Evolutionary conservation across 306 rosid genomes (phyloP).

Genomic region (Gastrolobium bilobum): DNA sequence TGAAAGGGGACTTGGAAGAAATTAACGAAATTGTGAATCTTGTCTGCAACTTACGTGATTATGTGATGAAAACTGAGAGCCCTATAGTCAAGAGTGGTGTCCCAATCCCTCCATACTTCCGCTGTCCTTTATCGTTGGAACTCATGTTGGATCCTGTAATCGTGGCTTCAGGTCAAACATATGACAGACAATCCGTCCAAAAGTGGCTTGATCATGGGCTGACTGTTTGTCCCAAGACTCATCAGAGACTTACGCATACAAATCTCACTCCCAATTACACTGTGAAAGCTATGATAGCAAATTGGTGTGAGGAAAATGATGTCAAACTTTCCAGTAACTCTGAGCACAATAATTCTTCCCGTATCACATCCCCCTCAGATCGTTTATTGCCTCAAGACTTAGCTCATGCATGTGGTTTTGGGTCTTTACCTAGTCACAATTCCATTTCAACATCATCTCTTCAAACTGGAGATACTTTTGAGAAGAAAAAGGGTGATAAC

Average conservation of each 20-base stretch:
- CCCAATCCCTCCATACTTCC: conserved; percentile 81
- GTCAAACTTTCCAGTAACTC: conserved; percentile 50
- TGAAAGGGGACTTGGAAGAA: conserved; percentile 64
- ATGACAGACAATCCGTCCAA: conserved; percentile 81
- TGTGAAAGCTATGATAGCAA: conserved; percentile 92
- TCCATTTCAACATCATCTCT: conserved; percentile 67
- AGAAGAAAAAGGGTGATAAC: conserved; percentile 58
- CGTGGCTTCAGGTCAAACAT: conserved; percentile 97
- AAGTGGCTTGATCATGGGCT: conserved; percentile 91
- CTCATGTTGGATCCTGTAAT: conserved; percentile 96
- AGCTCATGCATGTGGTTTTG: conserved; percentile 53
- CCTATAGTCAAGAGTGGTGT: conserved; percentile 62
- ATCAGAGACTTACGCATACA: conserved; percentile 71
- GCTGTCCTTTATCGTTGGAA: conserved; percentile 89
- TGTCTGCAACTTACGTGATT: conserved; percentile 70
- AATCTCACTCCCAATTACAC: conserved; percentile 87
- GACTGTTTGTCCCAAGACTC: conserved; percentile 89
- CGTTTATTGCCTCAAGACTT: conserved; percentile 54
- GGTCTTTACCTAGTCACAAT: conserved; percentile 54
- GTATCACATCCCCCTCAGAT: conserved; percentile 47
- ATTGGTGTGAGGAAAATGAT: conserved; percentile 88
- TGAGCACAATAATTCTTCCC: conserved; percentile 44
- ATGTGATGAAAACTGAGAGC: conserved; percentile 64
- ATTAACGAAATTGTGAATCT: conserved; percentile 73
- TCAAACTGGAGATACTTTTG: conserved; percentile 64